These are phyloP conservation scores for Pseudogymnoascus sp. DNA, from an alignment of 2,329 filamentous ascomycete species.

Conservation along the genomic window DNA sequence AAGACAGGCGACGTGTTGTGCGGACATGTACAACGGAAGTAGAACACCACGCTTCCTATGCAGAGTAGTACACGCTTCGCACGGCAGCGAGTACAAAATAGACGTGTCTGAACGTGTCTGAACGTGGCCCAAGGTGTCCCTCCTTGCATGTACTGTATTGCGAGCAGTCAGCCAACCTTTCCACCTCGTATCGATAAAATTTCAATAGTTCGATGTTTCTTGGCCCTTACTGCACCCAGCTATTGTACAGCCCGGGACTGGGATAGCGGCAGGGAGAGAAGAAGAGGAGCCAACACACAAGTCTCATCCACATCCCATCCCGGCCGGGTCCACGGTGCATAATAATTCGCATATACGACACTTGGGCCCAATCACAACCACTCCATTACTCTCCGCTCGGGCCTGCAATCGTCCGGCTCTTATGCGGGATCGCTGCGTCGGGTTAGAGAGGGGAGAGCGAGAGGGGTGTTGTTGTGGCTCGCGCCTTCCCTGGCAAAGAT, in stretches of 20 bases:
- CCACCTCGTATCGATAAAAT: neutral
- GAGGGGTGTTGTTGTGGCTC: neutral
- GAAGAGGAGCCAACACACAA: neutral
- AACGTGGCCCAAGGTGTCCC: neutral
- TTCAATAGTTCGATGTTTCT: neutral
- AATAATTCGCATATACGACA: constrained; percentile 1
- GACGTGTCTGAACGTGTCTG: neutral
- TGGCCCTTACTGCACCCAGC: neutral
- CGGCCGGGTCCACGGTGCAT: neutral
- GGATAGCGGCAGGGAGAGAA: no score
- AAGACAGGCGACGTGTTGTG: neutral
- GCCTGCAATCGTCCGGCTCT: neutral
- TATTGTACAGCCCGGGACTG: neutral
- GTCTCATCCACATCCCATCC: neutral
- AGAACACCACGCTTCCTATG: neutral
- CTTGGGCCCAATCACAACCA: neutral
- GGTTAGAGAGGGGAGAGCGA: neutral
- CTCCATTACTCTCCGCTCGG: neutral
- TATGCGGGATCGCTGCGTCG: neutral
- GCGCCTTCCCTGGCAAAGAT: neutral
- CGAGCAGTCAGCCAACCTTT: neutral
- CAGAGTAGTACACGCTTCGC: neutral
- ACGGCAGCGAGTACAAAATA: neutral
- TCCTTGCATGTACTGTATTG: neutral
- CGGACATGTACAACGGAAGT: neutral